Evolutionary conservation across 768 basidiomycete species (phyloP), one percentile per base, ranked within the genome.

Genomic region (Cystofilobasidium macerans): DNA sequence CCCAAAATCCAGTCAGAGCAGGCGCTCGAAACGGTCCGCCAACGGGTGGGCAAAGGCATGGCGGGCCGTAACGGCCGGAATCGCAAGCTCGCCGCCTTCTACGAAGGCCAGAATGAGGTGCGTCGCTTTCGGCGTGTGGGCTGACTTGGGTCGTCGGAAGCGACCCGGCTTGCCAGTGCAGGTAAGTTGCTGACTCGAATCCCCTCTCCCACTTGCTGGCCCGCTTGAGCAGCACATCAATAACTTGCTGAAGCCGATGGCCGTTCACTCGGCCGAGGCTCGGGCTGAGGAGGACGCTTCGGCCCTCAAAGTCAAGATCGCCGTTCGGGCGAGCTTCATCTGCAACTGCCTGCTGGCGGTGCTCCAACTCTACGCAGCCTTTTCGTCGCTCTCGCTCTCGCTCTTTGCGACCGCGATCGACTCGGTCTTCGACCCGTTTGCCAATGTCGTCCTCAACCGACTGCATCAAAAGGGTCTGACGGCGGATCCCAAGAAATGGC

Each of bases 321-420:
- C 93, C 5, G 78, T 97, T 42, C 88, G 84, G 76, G 85, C 86
- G 16, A 90, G 88, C 72, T 80, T 98, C n/a, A 72, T 82, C 36
- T 81, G 83, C 51, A 98, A 98, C 75, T 63, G 61, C 62, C 75
- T 76, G 26, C 81, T 94, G 20, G 87, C 85, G 64, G 79, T 83
- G 8, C 74, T 91, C 12, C 89, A 90, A 73, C 88, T 99, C 71
- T 99, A 97, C 73, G 94, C 89, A 16, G 94, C 95, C 16, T 81
- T 89, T 60, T 87, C 88, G 1, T 86, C 89, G 1, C 69, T 82
- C 5, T 94, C 90, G 0, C 78, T 97, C 6, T 89, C 91, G 5
- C 79, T 97, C 58, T 82, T 97, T 67, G 90, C 64, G 20, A 38
- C 32, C 1, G 42, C 32, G 3, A 32, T 53, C 33, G 35, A 36